Evolutionary conservation across 768 basidiomycete species (phyloP).

Genomic region (Boletellus sp.): DNA sequence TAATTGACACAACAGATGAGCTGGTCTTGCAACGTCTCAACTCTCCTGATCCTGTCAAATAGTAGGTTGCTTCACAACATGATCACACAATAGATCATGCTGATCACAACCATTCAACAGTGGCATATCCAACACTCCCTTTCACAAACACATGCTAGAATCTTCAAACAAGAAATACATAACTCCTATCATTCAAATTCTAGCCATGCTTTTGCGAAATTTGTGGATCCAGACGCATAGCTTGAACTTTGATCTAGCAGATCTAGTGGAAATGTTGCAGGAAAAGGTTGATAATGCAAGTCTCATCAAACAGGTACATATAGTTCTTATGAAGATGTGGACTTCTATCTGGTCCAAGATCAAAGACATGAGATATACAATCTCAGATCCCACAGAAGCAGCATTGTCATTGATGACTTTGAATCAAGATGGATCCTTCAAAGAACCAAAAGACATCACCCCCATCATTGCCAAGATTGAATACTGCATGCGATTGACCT

Average conservation of each 20-base stretch:
- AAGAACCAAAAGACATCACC: conserved; percentile 6
- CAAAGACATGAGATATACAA: too few species aligned
- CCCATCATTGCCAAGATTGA: conserved; percentile 2
- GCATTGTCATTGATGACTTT: neutral
- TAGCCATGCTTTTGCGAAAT: conserved; percentile 1
- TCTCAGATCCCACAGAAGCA: neutral
- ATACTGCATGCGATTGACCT: conserved; percentile 8
- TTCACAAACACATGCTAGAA: conserved; percentile 19
- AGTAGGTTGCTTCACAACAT: too few species aligned
- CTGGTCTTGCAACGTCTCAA: too few species aligned
- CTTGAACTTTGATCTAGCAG: neutral
- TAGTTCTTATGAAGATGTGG: conserved; percentile 7
- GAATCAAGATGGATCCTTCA: conserved; percentile 14
- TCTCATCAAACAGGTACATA: conserved; percentile 1
- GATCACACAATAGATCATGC: too few species aligned
- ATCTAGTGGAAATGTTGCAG: too few species aligned
- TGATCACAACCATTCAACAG: too few species aligned
- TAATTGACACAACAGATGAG: too few species aligned
- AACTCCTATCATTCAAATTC: neutral
- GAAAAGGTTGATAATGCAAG: too few species aligned
- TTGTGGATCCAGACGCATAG: neutral
- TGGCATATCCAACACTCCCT: conserved; percentile 23
- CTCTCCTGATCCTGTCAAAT: too few species aligned
- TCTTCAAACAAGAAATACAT: conserved; percentile 17
- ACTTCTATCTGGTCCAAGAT: conserved; percentile 4